Evolutionary conservation across 140 eudicot genomes (phyloP).

Genomic region (Anethum foeniculum): DNA sequence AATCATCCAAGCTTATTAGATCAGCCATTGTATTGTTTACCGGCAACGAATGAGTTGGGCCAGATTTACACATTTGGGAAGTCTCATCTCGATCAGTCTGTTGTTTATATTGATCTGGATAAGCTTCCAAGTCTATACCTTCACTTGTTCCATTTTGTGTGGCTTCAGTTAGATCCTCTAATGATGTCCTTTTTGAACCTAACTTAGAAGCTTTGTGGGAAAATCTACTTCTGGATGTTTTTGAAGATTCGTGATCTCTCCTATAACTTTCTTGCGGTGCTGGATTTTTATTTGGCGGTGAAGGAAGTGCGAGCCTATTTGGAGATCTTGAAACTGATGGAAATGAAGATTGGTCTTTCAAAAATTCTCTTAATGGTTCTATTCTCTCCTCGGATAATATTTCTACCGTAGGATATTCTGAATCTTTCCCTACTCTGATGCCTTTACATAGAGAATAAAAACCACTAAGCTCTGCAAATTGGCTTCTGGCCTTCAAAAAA

Average conservation of each 20-base stretch:
- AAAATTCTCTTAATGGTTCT: slow-evolving; percentile 45
- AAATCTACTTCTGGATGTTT: slow-evolving; percentile 1
- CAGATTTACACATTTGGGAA: slow-evolving; percentile 22
- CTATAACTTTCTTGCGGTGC: slow-evolving; percentile 13
- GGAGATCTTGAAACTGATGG: slow-evolving; percentile 15
- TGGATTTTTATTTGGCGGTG: background rate
- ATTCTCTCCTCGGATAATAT: slow-evolving; percentile 37
- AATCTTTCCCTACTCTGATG: slow-evolving; percentile 38
- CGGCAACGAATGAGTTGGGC: slow-evolving; percentile 33
- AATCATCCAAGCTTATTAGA: slow-evolving; percentile 31
- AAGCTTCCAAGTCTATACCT: slow-evolving; percentile 38
- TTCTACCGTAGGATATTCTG: slow-evolving; percentile 50
- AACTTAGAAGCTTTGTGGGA: slow-evolving; percentile 21
- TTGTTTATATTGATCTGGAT: slow-evolving; percentile 26
- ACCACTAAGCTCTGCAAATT: slow-evolving; percentile 40
- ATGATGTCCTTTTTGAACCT: slow-evolving; percentile 26
- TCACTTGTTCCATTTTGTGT: slow-evolving; percentile 21
- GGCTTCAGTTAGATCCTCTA: slow-evolving; percentile 39
- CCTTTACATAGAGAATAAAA: slow-evolving; percentile 43
- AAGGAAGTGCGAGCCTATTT: slow-evolving; percentile 9
- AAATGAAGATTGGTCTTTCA: slow-evolving; percentile 47
- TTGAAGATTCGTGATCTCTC: slow-evolving; percentile 20
- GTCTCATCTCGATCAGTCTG: slow-evolving; percentile 13
- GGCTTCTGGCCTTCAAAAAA: slow-evolving; percentile 47
- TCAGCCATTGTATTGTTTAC: slow-evolving; percentile 23